Conservation (phyloP, 169 alveolate genomes). For the Babesia microti region DNA sequence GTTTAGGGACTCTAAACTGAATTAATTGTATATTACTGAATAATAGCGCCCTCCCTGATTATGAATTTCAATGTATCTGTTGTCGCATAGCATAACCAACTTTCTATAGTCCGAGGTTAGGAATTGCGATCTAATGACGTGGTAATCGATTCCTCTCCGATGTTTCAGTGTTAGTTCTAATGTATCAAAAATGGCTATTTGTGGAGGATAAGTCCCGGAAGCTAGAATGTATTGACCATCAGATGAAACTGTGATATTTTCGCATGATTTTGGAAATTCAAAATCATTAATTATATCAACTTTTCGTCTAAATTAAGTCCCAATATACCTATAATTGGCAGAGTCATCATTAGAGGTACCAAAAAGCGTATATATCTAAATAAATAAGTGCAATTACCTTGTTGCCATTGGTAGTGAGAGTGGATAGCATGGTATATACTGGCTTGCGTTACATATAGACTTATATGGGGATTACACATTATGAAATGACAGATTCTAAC, state of each 20-base stretch:
- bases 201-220: conserved; percentile 64
- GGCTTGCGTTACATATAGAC: too few relatives aligned
- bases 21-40: conserved; percentile 1
- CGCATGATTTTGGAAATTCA: conserved; percentile 60
- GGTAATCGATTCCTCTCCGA: conserved; percentile 58
- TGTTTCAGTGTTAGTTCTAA: conserved; percentile 54
- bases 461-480: too few relatives aligned
- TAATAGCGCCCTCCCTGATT: conserved; percentile 56
- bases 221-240: conserved; percentile 50
- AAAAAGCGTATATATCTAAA: too few relatives aligned
- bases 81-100: conserved; percentile 48
- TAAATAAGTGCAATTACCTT: too few relatives aligned
- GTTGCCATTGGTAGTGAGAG: too few relatives aligned
- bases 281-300: conserved; percentile 57
- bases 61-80: conserved; percentile 53
- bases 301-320: too few relatives aligned
- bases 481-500: too few relatives aligned
- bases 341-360: too few relatives aligned
- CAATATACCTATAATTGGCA: too few relatives aligned
- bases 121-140: conserved; percentile 47
- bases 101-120: conserved; percentile 53
- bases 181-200: conserved; percentile 59
- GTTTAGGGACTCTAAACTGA: conserved; percentile 56
- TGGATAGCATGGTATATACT: too few relatives aligned
- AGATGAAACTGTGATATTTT: conserved; percentile 49